Evolutionary conservation across 2,329 filamentous ascomycete species (phyloP).

Genomic region (Metarhizium robertsii): DNA sequence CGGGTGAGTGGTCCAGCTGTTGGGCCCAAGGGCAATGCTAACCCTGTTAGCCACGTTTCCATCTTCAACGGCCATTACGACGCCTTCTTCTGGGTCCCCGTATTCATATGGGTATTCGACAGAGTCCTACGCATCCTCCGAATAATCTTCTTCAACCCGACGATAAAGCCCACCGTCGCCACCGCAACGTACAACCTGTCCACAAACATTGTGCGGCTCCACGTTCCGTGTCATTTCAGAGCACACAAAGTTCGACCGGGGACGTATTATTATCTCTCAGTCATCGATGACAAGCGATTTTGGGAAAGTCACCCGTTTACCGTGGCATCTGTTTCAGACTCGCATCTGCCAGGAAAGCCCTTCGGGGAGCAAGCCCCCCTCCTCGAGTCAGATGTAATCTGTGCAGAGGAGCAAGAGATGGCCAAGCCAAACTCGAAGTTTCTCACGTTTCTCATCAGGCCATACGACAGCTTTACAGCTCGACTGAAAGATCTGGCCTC

Average conservation of each 20-base stretch:
- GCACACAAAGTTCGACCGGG: conserved; percentile 27
- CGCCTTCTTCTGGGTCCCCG: conserved; percentile 38
- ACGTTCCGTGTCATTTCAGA: conserved; percentile 24
- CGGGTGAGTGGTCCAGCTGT: conserved; percentile 27
- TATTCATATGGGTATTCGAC: conserved; percentile 40
- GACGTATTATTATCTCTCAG: conserved; percentile 36
- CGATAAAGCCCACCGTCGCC: conserved; percentile 26
- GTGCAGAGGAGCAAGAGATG: conserved; percentile 1
- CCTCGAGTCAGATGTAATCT: conserved; percentile 12
- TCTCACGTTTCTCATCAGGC: conserved; percentile 35
- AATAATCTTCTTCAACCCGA: conserved; percentile 29
- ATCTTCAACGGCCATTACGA: conserved; percentile 42
- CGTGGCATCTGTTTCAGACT: conserved; percentile 22
- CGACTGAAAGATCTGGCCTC: conserved; percentile 24
- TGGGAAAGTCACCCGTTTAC: conserved; percentile 46
- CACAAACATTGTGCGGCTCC: conserved; percentile 33
- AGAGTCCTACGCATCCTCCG: conserved; percentile 35
- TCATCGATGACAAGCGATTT: conserved; percentile 27
- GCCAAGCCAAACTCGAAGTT: not conserved
- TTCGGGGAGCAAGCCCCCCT: conserved; percentile 23
- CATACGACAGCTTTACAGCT: conserved; percentile 34
- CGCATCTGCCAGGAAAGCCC: conserved; percentile 8
- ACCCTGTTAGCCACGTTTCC: conserved; percentile 33
- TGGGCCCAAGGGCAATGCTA: not conserved
- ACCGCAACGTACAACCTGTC: conserved; percentile 24